Base-by-base conservation (phyloP, 306 rosid genomes). In the Cucurbita moschata region DNA sequence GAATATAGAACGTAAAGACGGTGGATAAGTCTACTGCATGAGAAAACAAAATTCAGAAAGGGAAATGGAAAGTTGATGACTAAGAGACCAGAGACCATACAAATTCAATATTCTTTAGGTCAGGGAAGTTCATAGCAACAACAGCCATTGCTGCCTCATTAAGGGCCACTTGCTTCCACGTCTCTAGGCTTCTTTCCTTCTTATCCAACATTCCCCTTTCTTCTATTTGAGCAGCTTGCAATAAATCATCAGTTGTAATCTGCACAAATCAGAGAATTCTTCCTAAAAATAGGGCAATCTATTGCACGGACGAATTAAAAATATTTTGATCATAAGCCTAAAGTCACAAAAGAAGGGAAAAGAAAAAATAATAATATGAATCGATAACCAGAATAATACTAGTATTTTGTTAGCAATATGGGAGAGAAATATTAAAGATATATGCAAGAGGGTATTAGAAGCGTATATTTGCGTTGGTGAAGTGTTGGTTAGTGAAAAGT, bases 161-260 rank as follows among this genome's bases (percentile, higher is more conserved):
- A 39, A 90, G 84, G 74, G 98, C 98, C 72, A 94, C 86, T 90
- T 86, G 92, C 84, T 82, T 89, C 98, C 98, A 94, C 63, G 86
- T 83, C 77, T 86, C 92, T 1, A 10, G 57, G 83, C 97, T 94
- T 77, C 98, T 87, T 73, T 90, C 92, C 82, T 89, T 94, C 83
- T 87, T 87, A 84, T 94, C 98, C 65, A 90, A 86, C 98, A 89
- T 87, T 82, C 98, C 98, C 79, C 97, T 89, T 86, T 94, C 98
- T 83, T 94, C 98, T 86, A 94, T 94, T 85, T 94, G 98, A 47
- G 98, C 98, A 77, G 98, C 98, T 94, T 94, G 98, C 72, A 94
- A 85, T 35, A 94, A 83, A 80, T 94, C 98, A 74, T 94, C 98
- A 30, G 98, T 94, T 10, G 97, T 94, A 78, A 94, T 85, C 98